These are phyloP conservation scores for Corymbia calophylla DNA, from an alignment of 441 rosid genomes.

Conservation along the genomic window DNA sequence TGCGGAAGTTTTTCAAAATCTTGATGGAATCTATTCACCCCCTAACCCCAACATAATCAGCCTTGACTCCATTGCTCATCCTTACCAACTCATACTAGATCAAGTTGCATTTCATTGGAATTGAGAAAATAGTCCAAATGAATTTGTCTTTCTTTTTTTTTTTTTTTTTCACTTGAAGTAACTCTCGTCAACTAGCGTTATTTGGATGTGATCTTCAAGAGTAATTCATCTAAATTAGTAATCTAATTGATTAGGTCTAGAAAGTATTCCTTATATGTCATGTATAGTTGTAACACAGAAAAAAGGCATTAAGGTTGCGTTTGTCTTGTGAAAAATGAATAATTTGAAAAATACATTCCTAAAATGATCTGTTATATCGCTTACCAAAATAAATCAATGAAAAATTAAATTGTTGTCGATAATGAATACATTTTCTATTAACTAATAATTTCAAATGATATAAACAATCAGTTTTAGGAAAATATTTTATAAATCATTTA, in stretches of 20 bases:
- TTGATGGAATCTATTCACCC: too few species aligned
- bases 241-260: background rate
- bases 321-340: background rate
- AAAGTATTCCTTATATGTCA: background rate
- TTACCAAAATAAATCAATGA: background rate
- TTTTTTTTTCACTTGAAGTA: background rate
- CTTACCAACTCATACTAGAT: too few species aligned
- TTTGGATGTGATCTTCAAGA: background rate
- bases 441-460: background rate
- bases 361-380: background rate
- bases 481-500: too few species aligned
- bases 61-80: too few species aligned
- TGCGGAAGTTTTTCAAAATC: too few species aligned
- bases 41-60: too few species aligned
- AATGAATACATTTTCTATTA: too few species aligned
- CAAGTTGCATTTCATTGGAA: too few species aligned
- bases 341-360: too few species aligned
- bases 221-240: background rate
- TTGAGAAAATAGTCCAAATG: background rate
- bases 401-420: too few species aligned
- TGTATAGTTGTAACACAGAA: background rate
- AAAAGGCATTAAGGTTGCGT: background rate
- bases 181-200: background rate
- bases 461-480: rapidly evolving
- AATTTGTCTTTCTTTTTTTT: background rate